Evolutionary conservation across 768 basidiomycete genomes (phyloP), one percentile per base, ranked within the genome.

Genomic region (Tricholoma sp.): DNA sequence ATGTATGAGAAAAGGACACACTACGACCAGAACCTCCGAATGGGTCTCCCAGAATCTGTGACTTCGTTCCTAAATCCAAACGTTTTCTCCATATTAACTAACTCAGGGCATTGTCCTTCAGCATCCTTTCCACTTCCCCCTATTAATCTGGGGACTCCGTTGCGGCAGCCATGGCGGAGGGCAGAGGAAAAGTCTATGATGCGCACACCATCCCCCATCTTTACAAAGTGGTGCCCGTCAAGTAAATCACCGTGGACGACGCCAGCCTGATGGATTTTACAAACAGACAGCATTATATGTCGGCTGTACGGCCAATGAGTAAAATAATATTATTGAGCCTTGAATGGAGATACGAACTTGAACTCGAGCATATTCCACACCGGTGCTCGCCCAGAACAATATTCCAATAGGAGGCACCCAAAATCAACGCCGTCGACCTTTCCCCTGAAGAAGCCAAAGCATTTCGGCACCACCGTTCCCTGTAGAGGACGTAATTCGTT

Each of bases 391-490:
- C 62, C 66, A 20, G 58, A 47, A 56, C 74, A 75, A 62, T 74
- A 71, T 57, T 77, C 76, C 39, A 79, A 58, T 20, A 79, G 53
- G 55, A 76, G 61, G 57, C 70, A 74, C 3, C 57, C 72, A 8
- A 70, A 20, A 7, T 71, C 61, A 7, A 55, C 59, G 6, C 68
- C 69, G 10, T 65, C 32, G 1, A 65, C 56, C n/a, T 62, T 66
- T 13, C 70, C 68, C 24, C 61, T 60, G 58, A 62, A 79, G 28
- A 72, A 66, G 1, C 76, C 75, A 55, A 71, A 72, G 58, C 66
- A 73, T n/a, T 52, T 61, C 9, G 76, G 78, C 1, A 78, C 72
- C 8, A 72, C 66, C 8, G 20, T 61, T 5, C 76, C 76, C 54
- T 79, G 77, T 5, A 78, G 65, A 8, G 55, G 50, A 32, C 47